Conservation (phyloP, 768 basidiomycete genomes). For the Boletus patriciae region DNA sequence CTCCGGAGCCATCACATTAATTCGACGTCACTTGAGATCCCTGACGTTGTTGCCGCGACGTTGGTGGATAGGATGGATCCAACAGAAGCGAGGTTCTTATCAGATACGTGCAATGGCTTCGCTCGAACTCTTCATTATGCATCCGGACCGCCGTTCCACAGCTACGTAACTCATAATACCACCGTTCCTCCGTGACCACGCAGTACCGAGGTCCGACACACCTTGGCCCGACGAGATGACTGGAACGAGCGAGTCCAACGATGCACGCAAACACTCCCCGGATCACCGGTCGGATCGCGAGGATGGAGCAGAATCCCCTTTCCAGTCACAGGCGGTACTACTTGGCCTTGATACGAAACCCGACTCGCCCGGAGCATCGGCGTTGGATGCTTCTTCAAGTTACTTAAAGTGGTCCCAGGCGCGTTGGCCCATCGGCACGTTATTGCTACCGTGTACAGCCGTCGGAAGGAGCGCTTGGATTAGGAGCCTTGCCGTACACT, state of each 20-base stretch:
- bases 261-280: neutral
- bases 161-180: too few species aligned
- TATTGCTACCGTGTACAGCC: neutral
- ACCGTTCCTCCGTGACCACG: neutral
- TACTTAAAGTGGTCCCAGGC: neutral
- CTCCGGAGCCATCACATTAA: constrained; percentile 1
- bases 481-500: neutral
- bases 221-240: neutral
- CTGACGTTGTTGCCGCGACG: constrained; percentile 2
- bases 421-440: neutral
- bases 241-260: too few species aligned
- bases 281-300: neutral
- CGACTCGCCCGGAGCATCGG: neutral
- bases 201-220: neutral
- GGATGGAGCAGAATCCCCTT: neutral
- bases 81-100: neutral
- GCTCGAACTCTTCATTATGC: too few species aligned
- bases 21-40: neutral
- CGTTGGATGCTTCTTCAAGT: neutral
- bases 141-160: neutral
- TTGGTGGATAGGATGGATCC: constrained; percentile 8
- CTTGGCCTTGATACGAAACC: neutral
- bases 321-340: too few species aligned
- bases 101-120: neutral
- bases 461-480: neutral